Conservation (phyloP, 495 filamentous ascomycete species). For the Hypoxylon crocopeplum region DNA sequence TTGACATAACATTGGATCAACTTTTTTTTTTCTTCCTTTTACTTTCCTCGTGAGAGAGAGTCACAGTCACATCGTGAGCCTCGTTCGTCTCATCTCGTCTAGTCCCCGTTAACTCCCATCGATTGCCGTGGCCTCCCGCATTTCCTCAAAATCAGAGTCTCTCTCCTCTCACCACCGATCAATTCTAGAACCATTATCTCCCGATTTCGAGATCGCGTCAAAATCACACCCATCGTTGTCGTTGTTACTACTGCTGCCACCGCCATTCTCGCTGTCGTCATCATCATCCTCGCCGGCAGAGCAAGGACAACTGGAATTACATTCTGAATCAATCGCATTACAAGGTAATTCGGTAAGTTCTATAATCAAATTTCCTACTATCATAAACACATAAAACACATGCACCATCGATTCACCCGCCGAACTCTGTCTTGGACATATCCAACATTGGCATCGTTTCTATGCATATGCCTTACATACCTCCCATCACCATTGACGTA, state of each 20-base stretch:
- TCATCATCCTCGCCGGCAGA: neutral
- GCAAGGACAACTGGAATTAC: neutral
- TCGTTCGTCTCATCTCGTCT: conserved; percentile 1
- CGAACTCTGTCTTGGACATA: too few relatives aligned
- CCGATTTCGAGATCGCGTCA: neutral
- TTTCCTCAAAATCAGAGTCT: conserved; percentile 5
- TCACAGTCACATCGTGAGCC: conserved; percentile 15
- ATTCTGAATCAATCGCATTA: too few relatives aligned
- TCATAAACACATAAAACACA: too few relatives aligned
- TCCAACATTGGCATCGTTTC: too few relatives aligned
- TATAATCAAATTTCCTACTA: too few relatives aligned
- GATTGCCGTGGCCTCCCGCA: conserved; percentile 14
- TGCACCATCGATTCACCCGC: too few relatives aligned
- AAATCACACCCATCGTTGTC: conserved; percentile 1
- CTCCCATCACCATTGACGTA: too few relatives aligned
- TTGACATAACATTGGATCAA: too few relatives aligned
- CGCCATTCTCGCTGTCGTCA: neutral
- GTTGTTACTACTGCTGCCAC: neutral
- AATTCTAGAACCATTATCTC: conserved; percentile 17
- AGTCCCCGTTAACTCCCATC: conserved; percentile 14
- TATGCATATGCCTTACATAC: too few relatives aligned
- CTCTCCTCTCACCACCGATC: conserved; percentile 4
- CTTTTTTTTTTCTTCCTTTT: conserved; percentile 5
- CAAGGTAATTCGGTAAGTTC: too few relatives aligned
- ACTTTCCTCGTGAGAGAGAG: neutral